phyloP scores from a whole-genome alignment of 352 stramenopile species.

The Pythium coloratum region DNA sequence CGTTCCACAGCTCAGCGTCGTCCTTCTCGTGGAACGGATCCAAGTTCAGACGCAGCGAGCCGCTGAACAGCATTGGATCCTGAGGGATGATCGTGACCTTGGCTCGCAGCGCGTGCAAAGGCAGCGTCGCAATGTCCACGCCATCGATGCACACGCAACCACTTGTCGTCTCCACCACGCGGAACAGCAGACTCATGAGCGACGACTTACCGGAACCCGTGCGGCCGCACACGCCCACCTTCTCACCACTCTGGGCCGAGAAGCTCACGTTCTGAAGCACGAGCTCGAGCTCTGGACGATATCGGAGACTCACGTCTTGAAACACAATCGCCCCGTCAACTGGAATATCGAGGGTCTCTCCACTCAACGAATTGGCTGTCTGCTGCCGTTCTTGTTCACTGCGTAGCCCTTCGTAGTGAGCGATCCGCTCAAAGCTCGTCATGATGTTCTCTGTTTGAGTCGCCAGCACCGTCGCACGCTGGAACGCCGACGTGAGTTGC shows the following conservation, averaged over 20 bases:
- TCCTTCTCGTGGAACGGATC: conserved; percentile 83
- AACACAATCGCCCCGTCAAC: conserved; percentile 31
- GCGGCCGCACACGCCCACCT: conserved; percentile 63
- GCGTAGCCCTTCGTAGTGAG: conserved; percentile 30
- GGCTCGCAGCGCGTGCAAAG: conserved; percentile 29
- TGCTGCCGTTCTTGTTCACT: conserved; percentile 52
- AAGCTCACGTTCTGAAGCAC: conserved; percentile 42
- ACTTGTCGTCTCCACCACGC: conserved; percentile 26
- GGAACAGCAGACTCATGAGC: conserved; percentile 37
- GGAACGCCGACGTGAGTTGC: conserved; percentile 83
- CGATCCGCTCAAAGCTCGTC: conserved; percentile 81
- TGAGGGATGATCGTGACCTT: conserved; percentile 85
- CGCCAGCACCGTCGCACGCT: conserved; percentile 88
- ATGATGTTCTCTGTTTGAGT: conserved; percentile 92
- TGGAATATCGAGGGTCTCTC: not conserved
- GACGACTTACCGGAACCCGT: conserved; percentile 58
- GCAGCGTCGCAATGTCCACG: conserved; percentile 62
- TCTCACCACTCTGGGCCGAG: conserved; percentile 67
- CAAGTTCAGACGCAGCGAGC: conserved; percentile 84
- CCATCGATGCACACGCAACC: conserved; percentile 86
- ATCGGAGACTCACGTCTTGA: conserved; percentile 39
- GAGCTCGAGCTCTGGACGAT: conserved; percentile 42
- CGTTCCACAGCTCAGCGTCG: conserved; percentile 57
- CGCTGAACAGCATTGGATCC: conserved; percentile 90
- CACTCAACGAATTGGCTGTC: conserved; percentile 4